These are phyloP conservation scores for Diaporthe caulivora DNA, from an alignment of 2,329 filamentous ascomycete genomes.

Conservation along the genomic window DNA sequence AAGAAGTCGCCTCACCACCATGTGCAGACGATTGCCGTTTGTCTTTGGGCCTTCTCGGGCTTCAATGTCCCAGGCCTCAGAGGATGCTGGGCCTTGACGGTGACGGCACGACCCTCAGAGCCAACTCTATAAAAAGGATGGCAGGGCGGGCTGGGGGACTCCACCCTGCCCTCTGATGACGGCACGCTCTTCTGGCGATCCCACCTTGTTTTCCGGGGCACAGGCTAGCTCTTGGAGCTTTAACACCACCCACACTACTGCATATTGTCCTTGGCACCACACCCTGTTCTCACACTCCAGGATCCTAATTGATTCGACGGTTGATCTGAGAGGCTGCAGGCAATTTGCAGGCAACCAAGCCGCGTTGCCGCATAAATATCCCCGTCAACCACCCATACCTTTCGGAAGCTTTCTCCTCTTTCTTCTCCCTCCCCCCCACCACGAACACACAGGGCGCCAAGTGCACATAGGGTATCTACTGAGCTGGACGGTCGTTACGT, in stretches of 20 bases:
- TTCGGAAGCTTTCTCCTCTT: constrained; percentile 52
- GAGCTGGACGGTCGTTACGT: constrained; percentile 53
- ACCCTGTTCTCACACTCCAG: constrained; percentile 23
- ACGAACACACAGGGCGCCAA: constrained; percentile 71
- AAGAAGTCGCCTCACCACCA: constrained; percentile 10
- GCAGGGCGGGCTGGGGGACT: constrained; percentile 24
- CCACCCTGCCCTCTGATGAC: constrained; percentile 33
- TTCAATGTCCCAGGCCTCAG: constrained; percentile 21
- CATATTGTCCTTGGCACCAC: constrained; percentile 27
- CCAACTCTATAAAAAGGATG: constrained; percentile 35
- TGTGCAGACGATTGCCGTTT: neutral
- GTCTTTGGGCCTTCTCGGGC: constrained; percentile 28
- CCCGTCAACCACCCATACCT: constrained; percentile 51
- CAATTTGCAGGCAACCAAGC: constrained; percentile 40
- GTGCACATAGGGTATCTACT: constrained; percentile 64
- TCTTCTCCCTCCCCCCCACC: constrained; percentile 63
- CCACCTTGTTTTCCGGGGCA: constrained; percentile 38
- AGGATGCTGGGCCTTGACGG: constrained; percentile 35
- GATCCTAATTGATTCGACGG: constrained; percentile 27
- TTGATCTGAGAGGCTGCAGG: constrained; percentile 29
- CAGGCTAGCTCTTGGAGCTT: constrained; percentile 21
- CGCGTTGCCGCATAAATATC: constrained; percentile 50
- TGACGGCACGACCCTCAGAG: neutral
- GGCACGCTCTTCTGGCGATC: constrained; percentile 34
- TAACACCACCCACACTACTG: constrained; percentile 25